Evolutionary conservation across 2,329 filamentous ascomycete species (phyloP), one percentile per base, ranked within the genome.

Genomic region (Simplicillium aogashimaense): DNA sequence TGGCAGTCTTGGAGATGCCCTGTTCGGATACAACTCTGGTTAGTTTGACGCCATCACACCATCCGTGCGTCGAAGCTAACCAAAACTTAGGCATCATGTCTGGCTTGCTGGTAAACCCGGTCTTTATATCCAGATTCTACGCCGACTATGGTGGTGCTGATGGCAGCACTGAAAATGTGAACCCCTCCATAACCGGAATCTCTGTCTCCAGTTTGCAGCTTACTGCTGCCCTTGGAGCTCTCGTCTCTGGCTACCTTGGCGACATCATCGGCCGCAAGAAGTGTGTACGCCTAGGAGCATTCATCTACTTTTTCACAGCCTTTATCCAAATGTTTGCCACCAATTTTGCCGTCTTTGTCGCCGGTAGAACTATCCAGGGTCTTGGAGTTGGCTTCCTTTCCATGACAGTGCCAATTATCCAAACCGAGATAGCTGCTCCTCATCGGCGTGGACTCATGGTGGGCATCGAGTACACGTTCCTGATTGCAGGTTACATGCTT

Each of bases 401-500:
- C 13, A 46, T 46, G 45, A 46, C 45, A 3, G 45, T 46, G 3
- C 45, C 45, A 7, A 37, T 46, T 7, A 46, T 46, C 30, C 45
- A 46, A 40, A 46, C 45, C 10, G 45, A 46, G 38, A 46, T 46
- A 29, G 45, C 45, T 11, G 42, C 45, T 8, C 42, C 45, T 25
- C 45, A 46, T 36, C 45, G 45, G 10, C 45, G 45, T 16, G 45
- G 45, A 3, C 40, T 46, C 7, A 46, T 46, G 45, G 45, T 46
- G 12, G 45, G 45, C 6, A 39, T 46, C 10, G 45, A 46, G 38
- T 46, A 46, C 36, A 46, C 42, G 6, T 46, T 46, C 31, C 40
- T 46, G 7, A 46, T 46, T 25, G 43, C 38, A 14, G 45, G 45
- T n/a, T 46, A 46, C 17, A 39, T 39, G 28, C 42, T 46, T n/a